Evolutionary conservation across 768 basidiomycete species (phyloP), one percentile per base, ranked within the genome.

Genomic region (Fibroporia radiculosa): DNA sequence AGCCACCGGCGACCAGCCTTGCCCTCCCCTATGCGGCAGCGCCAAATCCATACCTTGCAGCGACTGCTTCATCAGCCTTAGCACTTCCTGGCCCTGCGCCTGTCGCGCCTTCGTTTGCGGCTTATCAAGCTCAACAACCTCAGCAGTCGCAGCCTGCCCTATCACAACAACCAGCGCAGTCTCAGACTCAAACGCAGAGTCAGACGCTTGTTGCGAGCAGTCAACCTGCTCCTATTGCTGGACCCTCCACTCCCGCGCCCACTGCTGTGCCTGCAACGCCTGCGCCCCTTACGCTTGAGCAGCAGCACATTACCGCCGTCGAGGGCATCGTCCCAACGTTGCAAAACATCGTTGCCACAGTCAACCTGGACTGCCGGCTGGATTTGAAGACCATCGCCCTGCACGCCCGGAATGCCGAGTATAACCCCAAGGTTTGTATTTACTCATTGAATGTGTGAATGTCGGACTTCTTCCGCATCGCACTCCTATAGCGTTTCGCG

Each of bases 271-370:
- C 84, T 1, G 70, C 84, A 1, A 84, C 87, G 0, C 82, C 86
- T 2, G 77, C 51, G 1, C 80, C 87, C 3, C 72, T 90, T 52
- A 88, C 87, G 1, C 82, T 89, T 48, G 89, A 92, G 64, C 89
- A 92, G 50, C 89, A 92, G 56, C 88, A 95, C 62, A 95, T 97
- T 55, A 96, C 93, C 13, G 91, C 92, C 33, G 93, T 95, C 14
- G 90, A 96, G 64, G 96, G 95, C 47, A 93, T 98, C 56, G 95
- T 98, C 6, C 96, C 95, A n/a, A 97, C 93, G 2, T 75, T 99
- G 41, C 95, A 99, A 77, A 99, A 98, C 69, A 98, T 98, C 49
- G 96, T 99, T 54, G 95, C 96, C 4, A 99, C 96, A 5, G 95
- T 98, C 64, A 98, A 97, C 59, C 77, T 99, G 22, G 95, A 96